Base-by-base conservation (phyloP, 2,329 filamentous ascomycete species). In the Aspergillus tamarii region DNA sequence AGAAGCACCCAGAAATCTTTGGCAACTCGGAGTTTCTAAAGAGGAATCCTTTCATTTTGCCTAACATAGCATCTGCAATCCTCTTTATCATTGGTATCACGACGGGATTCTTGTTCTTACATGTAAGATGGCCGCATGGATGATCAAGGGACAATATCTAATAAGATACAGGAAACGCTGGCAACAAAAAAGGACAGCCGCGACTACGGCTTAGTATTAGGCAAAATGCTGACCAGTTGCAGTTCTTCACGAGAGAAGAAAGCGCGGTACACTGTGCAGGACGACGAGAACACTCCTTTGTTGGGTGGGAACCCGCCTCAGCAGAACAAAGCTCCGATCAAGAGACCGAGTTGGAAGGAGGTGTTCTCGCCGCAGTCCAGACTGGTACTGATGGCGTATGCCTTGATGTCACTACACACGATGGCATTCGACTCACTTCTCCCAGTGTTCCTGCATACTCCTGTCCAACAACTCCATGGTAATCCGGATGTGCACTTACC, bases 381-480 rank as follows among this genome's bases (percentile, higher is more conserved):
- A 36, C 83, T 95, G 61, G 91, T 94, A 67, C 83, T 98, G 1
- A 66, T 92, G 2, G 85, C 89, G 0, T 97, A 98, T 77, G 90
- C 90, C 1, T 83, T 95, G 57, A 84, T 98, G 21, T 91, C 93
- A 0, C 84, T 96, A 56, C 93, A 97, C 77, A 89, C 88, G 0
- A 88, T 96, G 45, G 89, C 92, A 0, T 97, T 89, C 73, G 94
- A 98, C 77, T 93, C 96, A 73, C 84, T 94, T 2, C 86, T 98
- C 1, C 91, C 93, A 3, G 92, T 97, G 0, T 96, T 96, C 76
- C 85, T 97, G 72, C 91, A 96, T 78, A 90, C 92, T 67, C 90
- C 91, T 0, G 78, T 78, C 1, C 83, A 88, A 69, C 73, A 83
- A 5, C 77, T 82, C 5, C 78, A 85, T 39, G 78, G 85, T 54